Conservation (phyloP, 768 basidiomycete species). For the Pulveroboletus sp. region DNA sequence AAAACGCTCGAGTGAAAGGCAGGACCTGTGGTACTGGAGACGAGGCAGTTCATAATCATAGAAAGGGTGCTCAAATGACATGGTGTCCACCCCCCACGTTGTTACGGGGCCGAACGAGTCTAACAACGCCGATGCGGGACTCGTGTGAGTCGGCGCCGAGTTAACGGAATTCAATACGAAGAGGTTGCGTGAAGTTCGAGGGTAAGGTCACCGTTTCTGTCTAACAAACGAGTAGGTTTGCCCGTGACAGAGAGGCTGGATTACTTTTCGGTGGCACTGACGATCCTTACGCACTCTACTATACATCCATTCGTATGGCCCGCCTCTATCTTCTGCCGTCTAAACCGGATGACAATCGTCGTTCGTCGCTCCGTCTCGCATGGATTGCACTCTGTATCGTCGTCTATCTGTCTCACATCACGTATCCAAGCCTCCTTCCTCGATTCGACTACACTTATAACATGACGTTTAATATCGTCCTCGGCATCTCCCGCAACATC, state of each 20-base stretch:
- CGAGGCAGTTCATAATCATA: no score
- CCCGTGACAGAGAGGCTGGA: constrained; percentile 86
- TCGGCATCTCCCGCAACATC: constrained; percentile 79
- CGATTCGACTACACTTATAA: constrained; percentile 95
- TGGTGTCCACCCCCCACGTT: no score
- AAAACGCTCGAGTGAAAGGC: no score
- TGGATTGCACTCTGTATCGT: constrained; percentile 57
- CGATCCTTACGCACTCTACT: constrained; percentile 83
- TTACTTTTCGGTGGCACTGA: constrained; percentile 90
- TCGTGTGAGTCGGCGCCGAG: no score
- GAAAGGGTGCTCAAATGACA: no score
- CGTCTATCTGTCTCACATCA: constrained; percentile 65
- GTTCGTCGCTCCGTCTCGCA: constrained; percentile 16
- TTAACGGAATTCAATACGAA: constrained; percentile 89
- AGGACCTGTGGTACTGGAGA: no score
- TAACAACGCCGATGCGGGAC: no score
- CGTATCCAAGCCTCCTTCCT: constrained; percentile 72
- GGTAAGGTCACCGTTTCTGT: neutral
- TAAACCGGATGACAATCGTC: constrained; percentile 25
- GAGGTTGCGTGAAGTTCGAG: constrained; percentile 55
- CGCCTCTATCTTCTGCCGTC: constrained; percentile 56
- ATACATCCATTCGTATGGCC: constrained; percentile 71
- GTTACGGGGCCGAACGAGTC: no score
- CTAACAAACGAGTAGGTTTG: constrained; percentile 51
- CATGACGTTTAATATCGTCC: constrained; percentile 73